phyloP scores from a whole-genome alignment of 345 rosid genomes.

The Erucastrum elatum region DNA sequence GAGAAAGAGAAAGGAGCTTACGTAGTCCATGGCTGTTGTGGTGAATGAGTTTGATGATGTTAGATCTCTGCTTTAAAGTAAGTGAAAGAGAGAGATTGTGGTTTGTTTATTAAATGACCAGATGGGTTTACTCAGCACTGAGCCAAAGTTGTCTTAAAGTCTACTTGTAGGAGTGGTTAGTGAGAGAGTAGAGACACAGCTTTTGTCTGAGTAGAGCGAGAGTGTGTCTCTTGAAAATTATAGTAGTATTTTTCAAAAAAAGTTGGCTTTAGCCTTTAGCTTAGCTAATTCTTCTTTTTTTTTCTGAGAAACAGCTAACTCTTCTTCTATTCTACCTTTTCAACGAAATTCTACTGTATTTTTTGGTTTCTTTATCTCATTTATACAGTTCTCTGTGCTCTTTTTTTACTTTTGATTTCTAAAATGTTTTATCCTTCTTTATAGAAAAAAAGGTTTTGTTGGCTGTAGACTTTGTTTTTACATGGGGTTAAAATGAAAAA shows the following conservation, averaged over 20 bases:
- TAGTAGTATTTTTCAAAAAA: slow-evolving; percentile 6
- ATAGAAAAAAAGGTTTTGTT: background rate
- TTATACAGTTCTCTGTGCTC: background rate
- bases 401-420: slow-evolving; percentile 7
- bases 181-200: slow-evolving; percentile 17
- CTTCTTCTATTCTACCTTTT: background rate
- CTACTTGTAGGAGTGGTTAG: slow-evolving; percentile 28
- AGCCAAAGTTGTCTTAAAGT: slow-evolving; percentile 26
- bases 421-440: background rate
- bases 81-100: background rate
- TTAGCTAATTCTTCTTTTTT: slow-evolving; percentile 11
- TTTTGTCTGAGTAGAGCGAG: slow-evolving; percentile 6
- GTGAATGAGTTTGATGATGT: slow-evolving; percentile 11
- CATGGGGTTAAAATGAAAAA: background rate
- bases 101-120: slow-evolving; percentile 8
- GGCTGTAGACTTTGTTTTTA: slow-evolving; percentile 28
- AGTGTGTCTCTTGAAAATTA: slow-evolving; percentile 1
- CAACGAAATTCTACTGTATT: slow-evolving; percentile 15
- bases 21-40: slow-evolving; percentile 35
- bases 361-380: background rate
- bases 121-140: slow-evolving; percentile 23
- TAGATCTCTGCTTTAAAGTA: slow-evolving; percentile 21
- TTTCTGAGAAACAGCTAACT: background rate
- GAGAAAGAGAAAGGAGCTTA: slow-evolving; percentile 19
- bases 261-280: background rate